Conservation (phyloP, 805 yeast species). For the Lipomyces japonicus region DNA sequence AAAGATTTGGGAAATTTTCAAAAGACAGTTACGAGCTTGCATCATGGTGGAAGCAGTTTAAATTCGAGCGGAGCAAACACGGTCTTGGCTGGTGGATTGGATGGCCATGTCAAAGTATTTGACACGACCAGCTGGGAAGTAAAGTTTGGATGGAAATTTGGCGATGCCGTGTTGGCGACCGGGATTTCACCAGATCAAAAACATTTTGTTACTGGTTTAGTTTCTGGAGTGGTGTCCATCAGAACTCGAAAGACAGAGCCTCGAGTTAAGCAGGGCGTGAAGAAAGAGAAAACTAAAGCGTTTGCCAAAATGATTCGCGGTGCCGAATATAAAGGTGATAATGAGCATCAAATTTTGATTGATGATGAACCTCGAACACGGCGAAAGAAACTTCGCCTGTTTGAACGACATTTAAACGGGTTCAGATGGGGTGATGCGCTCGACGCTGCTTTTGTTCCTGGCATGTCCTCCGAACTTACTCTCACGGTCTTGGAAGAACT, state of each 20-base stretch:
- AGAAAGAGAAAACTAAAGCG: slow-evolving; percentile 46
- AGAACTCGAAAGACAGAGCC: slow-evolving; percentile 79
- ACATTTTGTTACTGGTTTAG: slow-evolving; percentile 89
- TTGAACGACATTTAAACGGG: slow-evolving; percentile 77
- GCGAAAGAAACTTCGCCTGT: slow-evolving; percentile 62
- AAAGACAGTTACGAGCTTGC: slow-evolving; percentile 59
- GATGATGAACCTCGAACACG: slow-evolving; percentile 49
- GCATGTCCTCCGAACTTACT: slow-evolving; percentile 74
- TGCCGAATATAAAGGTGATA: slow-evolving; percentile 84
- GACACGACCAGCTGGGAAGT: slow-evolving; percentile 76
- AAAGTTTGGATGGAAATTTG: slow-evolving; percentile 95
- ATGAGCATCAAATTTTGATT: slow-evolving; percentile 55
- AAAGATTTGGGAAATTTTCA: slow-evolving; percentile 81
- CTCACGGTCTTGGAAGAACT: slow-evolving; percentile 81
- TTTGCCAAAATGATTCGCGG: slow-evolving; percentile 86
- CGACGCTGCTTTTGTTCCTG: slow-evolving; percentile 77
- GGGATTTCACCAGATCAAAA: slow-evolving; percentile 84
- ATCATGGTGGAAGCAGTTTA: slow-evolving; percentile 19
- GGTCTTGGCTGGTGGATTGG: slow-evolving; percentile 89
- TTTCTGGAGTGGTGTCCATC: slow-evolving; percentile 82
- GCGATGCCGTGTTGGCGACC: slow-evolving; percentile 84
- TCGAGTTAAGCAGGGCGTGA: slow-evolving; percentile 48
- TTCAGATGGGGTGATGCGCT: slow-evolving; percentile 93
- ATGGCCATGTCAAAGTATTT: slow-evolving; percentile 95
- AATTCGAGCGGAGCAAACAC: slow-evolving; percentile 49